Conservation (phyloP, 306 rosid species). For the Cucumis sativus region DNA sequence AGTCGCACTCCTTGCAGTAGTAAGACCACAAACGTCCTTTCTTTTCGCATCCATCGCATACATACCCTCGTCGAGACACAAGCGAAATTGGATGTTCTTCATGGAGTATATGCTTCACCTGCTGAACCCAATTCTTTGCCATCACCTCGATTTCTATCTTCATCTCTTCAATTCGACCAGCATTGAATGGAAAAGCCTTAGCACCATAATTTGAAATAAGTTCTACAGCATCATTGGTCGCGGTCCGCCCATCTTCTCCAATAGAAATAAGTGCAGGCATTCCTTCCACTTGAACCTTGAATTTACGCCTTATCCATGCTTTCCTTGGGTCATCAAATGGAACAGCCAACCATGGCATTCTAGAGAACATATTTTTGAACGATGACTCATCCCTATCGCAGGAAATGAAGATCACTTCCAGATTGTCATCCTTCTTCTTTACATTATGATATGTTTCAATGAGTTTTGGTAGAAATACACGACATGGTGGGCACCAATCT, state of each 20-base stretch:
- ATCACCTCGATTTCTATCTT: slow-evolving; percentile 14
- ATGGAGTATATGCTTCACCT: slow-evolving; percentile 28
- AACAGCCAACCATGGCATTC: slow-evolving; percentile 40
- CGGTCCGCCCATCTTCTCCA: slow-evolving; percentile 18
- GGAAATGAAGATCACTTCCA: slow-evolving; percentile 32
- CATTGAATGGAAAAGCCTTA: slow-evolving; percentile 35
- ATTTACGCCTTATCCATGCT: slow-evolving; percentile 9
- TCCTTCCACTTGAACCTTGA: slow-evolving; percentile 22
- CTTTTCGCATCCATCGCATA: slow-evolving; percentile 20
- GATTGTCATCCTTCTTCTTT: slow-evolving; percentile 14
- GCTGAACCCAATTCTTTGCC: slow-evolving; percentile 30
- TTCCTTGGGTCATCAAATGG: slow-evolving; percentile 37
- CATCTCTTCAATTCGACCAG: slow-evolving; percentile 21
- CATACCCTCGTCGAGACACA: not conserved
- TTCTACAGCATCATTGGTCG: slow-evolving; percentile 13
- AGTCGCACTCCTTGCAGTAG: slow-evolving; percentile 26
- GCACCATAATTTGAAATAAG: slow-evolving; percentile 25
- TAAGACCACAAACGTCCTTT: slow-evolving; percentile 23
- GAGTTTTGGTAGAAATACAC: slow-evolving; percentile 29
- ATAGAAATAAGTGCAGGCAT: slow-evolving; percentile 25
- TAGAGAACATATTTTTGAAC: slow-evolving; percentile 17
- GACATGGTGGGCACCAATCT: slow-evolving; percentile 40
- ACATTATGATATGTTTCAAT: slow-evolving; percentile 17
- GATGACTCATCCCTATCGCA: slow-evolving; percentile 23
- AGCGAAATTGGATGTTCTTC: slow-evolving; percentile 18